Evolutionary conservation across 2,329 filamentous ascomycete genomes (phyloP), one percentile per base, ranked within the genome.

Genomic region (Pseudogymnoascus sp.): DNA sequence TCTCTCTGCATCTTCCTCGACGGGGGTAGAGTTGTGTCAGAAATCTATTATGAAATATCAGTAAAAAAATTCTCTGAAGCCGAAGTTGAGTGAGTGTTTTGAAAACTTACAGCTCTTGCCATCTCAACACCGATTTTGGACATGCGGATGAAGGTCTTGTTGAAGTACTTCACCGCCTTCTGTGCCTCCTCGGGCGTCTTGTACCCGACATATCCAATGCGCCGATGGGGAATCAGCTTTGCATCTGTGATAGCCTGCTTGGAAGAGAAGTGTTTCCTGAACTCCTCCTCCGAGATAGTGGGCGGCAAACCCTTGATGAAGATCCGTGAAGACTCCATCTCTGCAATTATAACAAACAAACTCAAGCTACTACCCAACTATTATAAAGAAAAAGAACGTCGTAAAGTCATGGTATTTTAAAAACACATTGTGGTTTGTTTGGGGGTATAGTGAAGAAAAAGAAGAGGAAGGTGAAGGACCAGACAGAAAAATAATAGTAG

Each of bases 121-220:
- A 94, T 78, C 77, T 97, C 92, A 64, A 97, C 94, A 31, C 82
- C 83, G 70, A 99, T 92, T 78, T 88, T 95, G 62, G 92, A 96
- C 89, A 97, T 94, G 69, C 92, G 90, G 70, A 99, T 91, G 76
- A 92, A 99, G 65, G 92, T 88, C 73, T 85, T 90, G 79, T 99
- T 92, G 81, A 97, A 97, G 78, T 96, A 96, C 75, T 90, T 92
- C 73, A 95, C 89, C 47, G 94, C 93, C 71, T 86, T 84, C 62
- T 84, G 79, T 62, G 94, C 94, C 72, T 90, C 88, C 64, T 93
- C 85, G 11, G 88, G 79, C 59, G 84, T 89, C 76, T 90, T 92
- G 80, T 93, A 97, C 65, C 94, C 94, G 63, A 99, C 85, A 81
- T 96, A 99, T 68, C 92, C 94, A 75, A 99, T 97, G 68, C 92